Conservation (phyloP, 23 red algal species). For the Gracilariopsis chorda region DNA sequence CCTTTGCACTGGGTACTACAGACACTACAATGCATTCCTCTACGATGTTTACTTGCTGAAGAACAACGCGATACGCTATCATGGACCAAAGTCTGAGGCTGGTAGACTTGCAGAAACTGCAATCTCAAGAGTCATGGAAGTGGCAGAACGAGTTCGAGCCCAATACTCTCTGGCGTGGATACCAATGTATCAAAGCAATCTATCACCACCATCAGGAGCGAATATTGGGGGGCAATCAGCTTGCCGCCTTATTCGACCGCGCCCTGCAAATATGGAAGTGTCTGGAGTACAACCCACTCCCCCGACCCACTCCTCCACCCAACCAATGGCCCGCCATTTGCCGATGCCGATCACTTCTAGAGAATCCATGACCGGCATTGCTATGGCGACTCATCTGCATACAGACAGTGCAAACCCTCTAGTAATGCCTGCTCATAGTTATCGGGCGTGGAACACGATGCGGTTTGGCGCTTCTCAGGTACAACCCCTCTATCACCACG, state of each 20-base stretch:
- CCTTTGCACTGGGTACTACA: constrained; percentile 59
- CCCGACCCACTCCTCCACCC: neutral
- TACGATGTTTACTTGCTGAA: constrained; percentile 43
- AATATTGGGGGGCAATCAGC: neutral
- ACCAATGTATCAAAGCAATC: neutral
- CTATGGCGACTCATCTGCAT: neutral
- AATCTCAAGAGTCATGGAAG: constrained; percentile 25
- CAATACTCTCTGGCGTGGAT: constrained; percentile 30
- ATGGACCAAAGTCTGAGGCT: constrained; percentile 42
- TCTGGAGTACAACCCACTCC: neutral
- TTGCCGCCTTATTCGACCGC: neutral
- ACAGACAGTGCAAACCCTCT: neutral
- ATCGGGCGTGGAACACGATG: neutral
- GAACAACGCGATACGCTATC: constrained; percentile 30
- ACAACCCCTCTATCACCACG: neutral
- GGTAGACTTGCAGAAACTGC: constrained; percentile 1
- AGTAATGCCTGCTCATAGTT: neutral
- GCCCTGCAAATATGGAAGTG: neutral
- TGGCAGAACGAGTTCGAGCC: constrained; percentile 21
- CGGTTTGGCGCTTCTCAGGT: neutral
- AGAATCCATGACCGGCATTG: neutral
- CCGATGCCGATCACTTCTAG: neutral
- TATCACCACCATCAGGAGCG: neutral
- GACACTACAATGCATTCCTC: constrained; percentile 46
- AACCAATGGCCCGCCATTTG: neutral